Percentiles rank a stretch among this genome's conserved stretches.
Conservation (phyloP, 2,329 filamentous ascomycete species). For the Dactylonectria macrodidyma region DNA sequence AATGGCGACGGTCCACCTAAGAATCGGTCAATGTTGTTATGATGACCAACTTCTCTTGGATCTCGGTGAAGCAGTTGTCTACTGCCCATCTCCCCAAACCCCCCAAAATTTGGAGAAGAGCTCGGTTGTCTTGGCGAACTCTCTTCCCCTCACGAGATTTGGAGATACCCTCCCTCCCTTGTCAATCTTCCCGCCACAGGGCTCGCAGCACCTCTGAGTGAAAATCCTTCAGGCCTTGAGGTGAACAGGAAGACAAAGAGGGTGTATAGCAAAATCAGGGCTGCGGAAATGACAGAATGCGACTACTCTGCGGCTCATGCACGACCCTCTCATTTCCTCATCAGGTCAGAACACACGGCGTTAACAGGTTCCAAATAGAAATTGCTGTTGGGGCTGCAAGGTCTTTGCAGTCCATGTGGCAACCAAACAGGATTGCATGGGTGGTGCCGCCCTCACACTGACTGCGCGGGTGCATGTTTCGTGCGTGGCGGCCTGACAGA, state of each 20-base stretch:
- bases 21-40: neutral
- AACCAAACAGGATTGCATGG: constrained; percentile 27
- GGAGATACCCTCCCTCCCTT: constrained; percentile 36
- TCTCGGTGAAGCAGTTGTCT: neutral
- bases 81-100: constrained; percentile 35
- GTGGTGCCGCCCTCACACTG: constrained; percentile 24
- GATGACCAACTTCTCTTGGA: neutral
- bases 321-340: neutral
- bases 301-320: neutral
- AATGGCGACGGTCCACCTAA: neutral
- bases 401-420: constrained; percentile 21
- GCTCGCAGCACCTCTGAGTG: constrained; percentile 18
- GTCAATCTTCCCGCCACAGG: constrained; percentile 5
- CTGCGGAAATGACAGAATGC: neutral
- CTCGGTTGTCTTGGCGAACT: constrained; percentile 27
- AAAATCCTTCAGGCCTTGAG: neutral
- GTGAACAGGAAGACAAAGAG: constrained; percentile 4
- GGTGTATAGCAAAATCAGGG: neutral
- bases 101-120: constrained; percentile 29
- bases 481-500: constrained; percentile 24
- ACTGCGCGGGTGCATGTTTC: constrained; percentile 25
- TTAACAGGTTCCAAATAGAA: constrained; percentile 18
- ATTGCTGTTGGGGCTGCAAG: constrained; percentile 18
- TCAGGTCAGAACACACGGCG: constrained; percentile 21
- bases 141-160: constrained; percentile 34